These are phyloP conservation scores for Lichtheimia ornata DNA, from an alignment of 371 early-diverging fungal genomes.

Conservation along the genomic window DNA sequence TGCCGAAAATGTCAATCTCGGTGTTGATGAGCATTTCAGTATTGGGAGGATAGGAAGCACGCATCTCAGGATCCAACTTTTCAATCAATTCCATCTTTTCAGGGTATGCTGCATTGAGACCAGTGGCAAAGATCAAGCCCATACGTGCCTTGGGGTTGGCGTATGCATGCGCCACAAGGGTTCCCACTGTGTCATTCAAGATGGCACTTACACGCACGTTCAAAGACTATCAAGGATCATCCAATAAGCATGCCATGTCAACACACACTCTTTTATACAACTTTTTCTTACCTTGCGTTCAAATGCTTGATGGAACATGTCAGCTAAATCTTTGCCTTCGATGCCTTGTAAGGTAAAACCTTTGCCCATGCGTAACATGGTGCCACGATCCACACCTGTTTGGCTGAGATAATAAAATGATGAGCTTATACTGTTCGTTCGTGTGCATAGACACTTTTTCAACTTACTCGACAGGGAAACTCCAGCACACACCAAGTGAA, in stretches of 20 bases:
- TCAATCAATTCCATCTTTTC: constrained; percentile 70
- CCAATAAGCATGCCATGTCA: not conserved
- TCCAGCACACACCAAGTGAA: constrained; percentile 51
- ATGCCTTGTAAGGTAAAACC: constrained; percentile 79
- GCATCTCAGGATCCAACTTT: constrained; percentile 52
- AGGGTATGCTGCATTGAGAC: constrained; percentile 90
- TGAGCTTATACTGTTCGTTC: not conserved
- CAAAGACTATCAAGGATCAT: constrained; percentile 31
- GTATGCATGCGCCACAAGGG: constrained; percentile 85
- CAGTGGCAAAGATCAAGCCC: constrained; percentile 91
- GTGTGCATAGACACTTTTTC: not conserved
- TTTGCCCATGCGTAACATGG: constrained; percentile 88
- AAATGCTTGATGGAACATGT: constrained; percentile 76
- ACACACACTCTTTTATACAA: not conserved
- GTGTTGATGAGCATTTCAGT: constrained; percentile 86
- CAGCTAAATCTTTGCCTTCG: constrained; percentile 81
- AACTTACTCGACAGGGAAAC: constrained; percentile 52
- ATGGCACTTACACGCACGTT: constrained; percentile 77
- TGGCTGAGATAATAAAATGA: constrained; percentile 49
- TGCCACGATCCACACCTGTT: constrained; percentile 73
- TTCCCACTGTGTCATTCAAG: constrained; percentile 93
- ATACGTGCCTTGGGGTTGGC: constrained; percentile 72
- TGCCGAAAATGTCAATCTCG: constrained; percentile 80
- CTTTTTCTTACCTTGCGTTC: constrained; percentile 54
- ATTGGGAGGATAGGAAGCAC: constrained; percentile 32